phyloP scores from a whole-genome alignment of 495 filamentous ascomycete genomes.

The Cercophora newfieldiana region DNA sequence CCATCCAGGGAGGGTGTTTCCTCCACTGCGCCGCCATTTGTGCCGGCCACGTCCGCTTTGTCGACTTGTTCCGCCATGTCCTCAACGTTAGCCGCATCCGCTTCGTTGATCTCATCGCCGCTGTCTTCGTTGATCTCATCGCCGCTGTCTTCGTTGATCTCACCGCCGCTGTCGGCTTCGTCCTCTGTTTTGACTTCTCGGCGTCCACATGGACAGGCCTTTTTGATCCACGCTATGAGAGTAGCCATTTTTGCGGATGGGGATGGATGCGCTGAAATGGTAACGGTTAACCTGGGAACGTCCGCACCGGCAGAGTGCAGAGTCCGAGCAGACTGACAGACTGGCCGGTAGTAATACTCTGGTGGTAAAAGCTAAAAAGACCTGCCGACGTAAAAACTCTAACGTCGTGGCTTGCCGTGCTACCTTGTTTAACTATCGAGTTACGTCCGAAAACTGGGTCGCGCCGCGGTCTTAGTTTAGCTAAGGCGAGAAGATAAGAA shows the following conservation, averaged over 20 bases:
- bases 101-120: constrained; percentile 5
- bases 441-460: constrained; percentile 12
- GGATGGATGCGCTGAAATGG: constrained; percentile 19
- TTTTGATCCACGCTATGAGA: constrained; percentile 13
- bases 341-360: constrained; percentile 14
- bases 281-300: constrained; percentile 10
- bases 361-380: constrained; percentile 12
- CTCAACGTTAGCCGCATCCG: constrained; percentile 4
- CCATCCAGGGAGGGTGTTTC: constrained; percentile 5
- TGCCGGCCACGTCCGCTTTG: constrained; percentile 6
- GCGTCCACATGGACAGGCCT: constrained; percentile 8
- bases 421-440: constrained; percentile 11
- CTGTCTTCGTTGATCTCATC: background rate
- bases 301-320: constrained; percentile 7
- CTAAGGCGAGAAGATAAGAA: constrained; percentile 11
- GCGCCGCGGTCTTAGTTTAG: constrained; percentile 9
- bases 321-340: constrained; percentile 13
- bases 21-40: constrained; percentile 4
- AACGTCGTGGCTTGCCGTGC: constrained; percentile 6
- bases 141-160: background rate
- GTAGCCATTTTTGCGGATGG: constrained; percentile 16
- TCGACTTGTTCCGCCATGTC: constrained; percentile 7
- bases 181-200: constrained; percentile 12
- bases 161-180: background rate
- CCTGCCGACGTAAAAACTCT: constrained; percentile 12